Conservation (phyloP, 1,139 yeast genomes). For the Saccharomyces hybrid region DNA sequence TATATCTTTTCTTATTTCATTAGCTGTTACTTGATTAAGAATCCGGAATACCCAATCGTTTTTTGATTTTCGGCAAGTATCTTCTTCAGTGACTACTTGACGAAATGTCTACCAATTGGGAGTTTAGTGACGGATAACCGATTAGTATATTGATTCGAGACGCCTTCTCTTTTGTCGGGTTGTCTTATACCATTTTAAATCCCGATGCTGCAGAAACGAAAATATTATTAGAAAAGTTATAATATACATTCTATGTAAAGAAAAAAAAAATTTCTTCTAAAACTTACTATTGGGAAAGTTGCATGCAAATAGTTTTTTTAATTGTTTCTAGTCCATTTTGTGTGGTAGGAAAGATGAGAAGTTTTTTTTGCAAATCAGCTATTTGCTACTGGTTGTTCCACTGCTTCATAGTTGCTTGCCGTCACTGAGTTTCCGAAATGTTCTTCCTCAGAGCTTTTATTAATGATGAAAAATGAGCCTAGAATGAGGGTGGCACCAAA, state of each 20-base stretch:
- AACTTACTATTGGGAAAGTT: neutral
- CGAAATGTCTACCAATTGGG: neutral
- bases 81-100: neutral
- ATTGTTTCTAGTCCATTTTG: neutral
- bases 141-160: neutral
- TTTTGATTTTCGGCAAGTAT: conserved; percentile 9
- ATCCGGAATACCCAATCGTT: conserved; percentile 35
- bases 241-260: conserved; percentile 3
- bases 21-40: conserved; percentile 34
- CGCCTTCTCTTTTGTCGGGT: neutral
- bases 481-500: conserved; percentile 77
- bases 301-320: neutral
- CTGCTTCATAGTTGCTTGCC: neutral
- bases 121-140: neutral
- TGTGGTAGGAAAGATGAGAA: no score
- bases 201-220: neutral
- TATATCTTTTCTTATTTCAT: conserved; percentile 33
- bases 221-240: conserved; percentile 2
- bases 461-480: conserved; percentile 74
- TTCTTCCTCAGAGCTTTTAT: conserved; percentile 63
- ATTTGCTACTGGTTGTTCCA: neutral
- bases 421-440: conserved; percentile 12
- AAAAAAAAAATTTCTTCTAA: neutral
- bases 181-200: no score
- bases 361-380: neutral